Conservation (phyloP, 2,329 filamentous ascomycete species). For the Calonectria pseudoreteaudii region DNA sequence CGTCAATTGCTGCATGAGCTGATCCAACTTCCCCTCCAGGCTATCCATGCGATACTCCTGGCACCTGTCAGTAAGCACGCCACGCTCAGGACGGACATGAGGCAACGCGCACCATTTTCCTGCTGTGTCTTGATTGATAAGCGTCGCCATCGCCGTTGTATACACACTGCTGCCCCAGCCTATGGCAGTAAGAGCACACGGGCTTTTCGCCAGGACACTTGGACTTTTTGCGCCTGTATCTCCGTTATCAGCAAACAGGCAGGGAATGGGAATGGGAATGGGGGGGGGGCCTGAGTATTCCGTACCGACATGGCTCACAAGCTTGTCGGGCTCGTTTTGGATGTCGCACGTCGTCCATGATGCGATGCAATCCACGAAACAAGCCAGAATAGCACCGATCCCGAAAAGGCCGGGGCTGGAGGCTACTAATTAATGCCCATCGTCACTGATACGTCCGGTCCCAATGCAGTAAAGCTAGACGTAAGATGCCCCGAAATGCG, state of each 20-base stretch:
- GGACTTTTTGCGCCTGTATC: conserved; percentile 35
- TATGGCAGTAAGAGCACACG: conserved; percentile 35
- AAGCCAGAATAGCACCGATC: not conserved
- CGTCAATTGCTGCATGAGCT: conserved; percentile 36
- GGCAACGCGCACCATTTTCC: conserved; percentile 31
- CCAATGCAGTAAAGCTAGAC: not conserved
- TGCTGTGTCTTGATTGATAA: conserved; percentile 21
- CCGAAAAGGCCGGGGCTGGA: not conserved
- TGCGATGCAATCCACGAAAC: not conserved
- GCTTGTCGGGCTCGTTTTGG: not conserved
- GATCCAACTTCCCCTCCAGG: conserved; percentile 42
- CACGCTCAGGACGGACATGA: not conserved
- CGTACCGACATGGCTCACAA: conserved; percentile 4
- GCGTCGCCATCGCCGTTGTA: conserved; percentile 15
- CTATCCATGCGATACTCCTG: conserved; percentile 50
- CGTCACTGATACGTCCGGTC: not conserved
- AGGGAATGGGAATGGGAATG: too few relatives aligned
- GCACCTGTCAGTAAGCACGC: not conserved
- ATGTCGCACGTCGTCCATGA: not conserved
- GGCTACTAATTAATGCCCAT: not conserved
- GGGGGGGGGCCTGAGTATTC: too few relatives aligned
- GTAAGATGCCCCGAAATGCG: not conserved
- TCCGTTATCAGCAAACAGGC: not conserved
- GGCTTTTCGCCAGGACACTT: conserved; percentile 37
- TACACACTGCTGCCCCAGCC: conserved; percentile 26